These are phyloP conservation scores for Yarrowia deformans DNA, from an alignment of 805 yeast genomes.

Conservation along the genomic window DNA sequence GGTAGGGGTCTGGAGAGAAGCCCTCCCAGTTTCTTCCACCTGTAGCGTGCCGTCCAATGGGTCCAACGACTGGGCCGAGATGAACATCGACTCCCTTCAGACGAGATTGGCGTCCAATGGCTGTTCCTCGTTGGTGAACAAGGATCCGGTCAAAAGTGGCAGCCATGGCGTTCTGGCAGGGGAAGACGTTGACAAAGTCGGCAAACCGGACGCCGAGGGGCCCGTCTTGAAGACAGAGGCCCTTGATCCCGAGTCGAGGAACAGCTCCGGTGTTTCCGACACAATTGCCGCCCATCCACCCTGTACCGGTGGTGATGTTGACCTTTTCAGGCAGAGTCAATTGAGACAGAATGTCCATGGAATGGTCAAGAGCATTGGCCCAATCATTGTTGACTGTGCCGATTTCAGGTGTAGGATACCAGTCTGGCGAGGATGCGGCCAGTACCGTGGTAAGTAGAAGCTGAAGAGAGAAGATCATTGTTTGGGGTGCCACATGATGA, in stretches of 20 bases:
- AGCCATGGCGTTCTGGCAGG: conserved; percentile 66
- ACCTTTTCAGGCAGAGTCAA: conserved; percentile 67
- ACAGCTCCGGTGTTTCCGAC: conserved; percentile 67
- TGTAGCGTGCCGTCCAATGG: conserved; percentile 66
- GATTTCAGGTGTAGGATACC: conserved; percentile 44
- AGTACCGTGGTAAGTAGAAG: not conserved
- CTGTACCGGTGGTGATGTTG: conserved; percentile 68
- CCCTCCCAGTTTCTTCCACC: conserved; percentile 74
- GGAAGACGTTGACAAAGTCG: conserved; percentile 63
- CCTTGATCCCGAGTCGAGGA: conserved; percentile 61
- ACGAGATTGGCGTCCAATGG: conserved; percentile 63
- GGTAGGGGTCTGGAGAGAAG: conserved; percentile 66
- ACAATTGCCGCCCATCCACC: conserved; percentile 62
- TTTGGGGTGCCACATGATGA: too few relatives aligned
- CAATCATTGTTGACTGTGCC: conserved; percentile 51
- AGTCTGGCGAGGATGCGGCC: conserved; percentile 39
- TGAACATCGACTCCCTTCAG: conserved; percentile 63
- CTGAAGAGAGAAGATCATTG: not conserved
- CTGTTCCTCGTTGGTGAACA: conserved; percentile 61
- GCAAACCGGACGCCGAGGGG: conserved; percentile 65
- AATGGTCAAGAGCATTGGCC: conserved; percentile 64
- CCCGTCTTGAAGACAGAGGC: conserved; percentile 67
- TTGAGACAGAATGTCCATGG: conserved; percentile 62
- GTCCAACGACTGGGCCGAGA: conserved; percentile 66
- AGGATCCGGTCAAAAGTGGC: conserved; percentile 63